Conservation (phyloP, 805 yeast species). For the Schwanniomyces occidentalis region DNA sequence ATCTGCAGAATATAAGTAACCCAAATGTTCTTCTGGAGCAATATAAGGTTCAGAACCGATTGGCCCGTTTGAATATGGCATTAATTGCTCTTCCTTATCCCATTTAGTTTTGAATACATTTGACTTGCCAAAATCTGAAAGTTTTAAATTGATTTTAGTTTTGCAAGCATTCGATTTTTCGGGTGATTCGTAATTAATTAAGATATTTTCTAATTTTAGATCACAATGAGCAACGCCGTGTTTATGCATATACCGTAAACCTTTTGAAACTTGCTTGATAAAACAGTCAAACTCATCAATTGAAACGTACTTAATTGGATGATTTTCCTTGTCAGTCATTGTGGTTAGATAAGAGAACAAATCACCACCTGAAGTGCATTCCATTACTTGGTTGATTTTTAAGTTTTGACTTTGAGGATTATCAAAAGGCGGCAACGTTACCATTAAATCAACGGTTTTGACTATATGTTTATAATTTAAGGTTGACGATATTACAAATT, state of each 20-base stretch:
- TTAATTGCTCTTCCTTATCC: conserved; percentile 45
- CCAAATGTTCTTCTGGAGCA: conserved; percentile 83
- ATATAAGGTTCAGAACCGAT: conserved; percentile 91
- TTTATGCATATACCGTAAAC: conserved; percentile 80
- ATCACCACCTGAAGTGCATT: conserved; percentile 38
- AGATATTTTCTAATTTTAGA: conserved; percentile 82
- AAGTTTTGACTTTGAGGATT: conserved; percentile 6
- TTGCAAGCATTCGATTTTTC: neutral
- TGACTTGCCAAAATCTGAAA: conserved; percentile 85
- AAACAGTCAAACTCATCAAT: conserved; percentile 80
- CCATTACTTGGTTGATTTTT: conserved; percentile 38
- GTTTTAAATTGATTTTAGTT: conserved; percentile 22
- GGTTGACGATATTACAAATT: conserved; percentile 83
- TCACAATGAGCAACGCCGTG: conserved; percentile 96
- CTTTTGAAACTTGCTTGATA: conserved; percentile 81
- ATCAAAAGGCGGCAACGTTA: conserved; percentile 19
- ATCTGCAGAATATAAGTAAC: conserved; percentile 6
- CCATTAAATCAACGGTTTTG: conserved; percentile 76
- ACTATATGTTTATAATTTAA: conserved; percentile 75
- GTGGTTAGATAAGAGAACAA: conserved; percentile 31
- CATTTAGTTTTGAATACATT: conserved; percentile 89
- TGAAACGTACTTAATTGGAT: conserved; percentile 17
- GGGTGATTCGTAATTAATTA: conserved; percentile 36
- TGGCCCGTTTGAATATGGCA: conserved; percentile 62
- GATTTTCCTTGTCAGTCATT: conserved; percentile 7